phyloP scores from a whole-genome alignment of 2,329 filamentous ascomycete genomes.

The Alternaria brassicae region DNA sequence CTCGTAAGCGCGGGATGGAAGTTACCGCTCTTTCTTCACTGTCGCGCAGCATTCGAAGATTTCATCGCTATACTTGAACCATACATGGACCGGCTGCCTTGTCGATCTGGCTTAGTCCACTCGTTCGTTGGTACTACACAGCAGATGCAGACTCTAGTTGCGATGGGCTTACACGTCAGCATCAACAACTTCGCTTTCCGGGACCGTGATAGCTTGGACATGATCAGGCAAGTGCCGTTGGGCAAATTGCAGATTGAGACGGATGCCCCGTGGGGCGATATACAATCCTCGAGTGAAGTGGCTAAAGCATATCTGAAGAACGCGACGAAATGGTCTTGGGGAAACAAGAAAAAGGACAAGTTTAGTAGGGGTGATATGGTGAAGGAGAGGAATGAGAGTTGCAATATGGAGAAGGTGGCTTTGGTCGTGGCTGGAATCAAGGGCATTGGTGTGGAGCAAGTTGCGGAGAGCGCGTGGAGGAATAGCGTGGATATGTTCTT shows the following conservation, averaged over 20 bases:
- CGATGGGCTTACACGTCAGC: conserved; percentile 54
- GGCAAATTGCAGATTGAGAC: conserved; percentile 57
- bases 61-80: conserved; percentile 53
- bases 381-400: conserved; percentile 62
- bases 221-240: conserved; percentile 54
- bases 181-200: conserved; percentile 61
- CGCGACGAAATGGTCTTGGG: conserved; percentile 47
- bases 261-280: conserved; percentile 59
- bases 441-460: conserved; percentile 52
- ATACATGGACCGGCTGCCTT: conserved; percentile 50
- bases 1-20: conserved; percentile 41
- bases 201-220: conserved; percentile 50
- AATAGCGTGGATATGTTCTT: conserved; percentile 43
- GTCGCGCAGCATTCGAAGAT: conserved; percentile 54
- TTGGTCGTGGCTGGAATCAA: conserved; percentile 59
- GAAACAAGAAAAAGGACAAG: conserved; percentile 59
- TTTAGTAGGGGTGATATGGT: conserved; percentile 57
- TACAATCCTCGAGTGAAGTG: conserved; percentile 47
- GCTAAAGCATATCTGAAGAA: conserved; percentile 54
- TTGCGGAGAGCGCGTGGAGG: conserved; percentile 51
- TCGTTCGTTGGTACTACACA: conserved; percentile 50
- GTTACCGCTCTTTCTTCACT: conserved; percentile 55
- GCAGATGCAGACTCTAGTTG: conserved; percentile 52
- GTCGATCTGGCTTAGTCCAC: conserved; percentile 48
- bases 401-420: conserved; percentile 57